phyloP scores from a whole-genome alignment of 352 stramenopile genomes.

The Pythium oligandrum region DNA sequence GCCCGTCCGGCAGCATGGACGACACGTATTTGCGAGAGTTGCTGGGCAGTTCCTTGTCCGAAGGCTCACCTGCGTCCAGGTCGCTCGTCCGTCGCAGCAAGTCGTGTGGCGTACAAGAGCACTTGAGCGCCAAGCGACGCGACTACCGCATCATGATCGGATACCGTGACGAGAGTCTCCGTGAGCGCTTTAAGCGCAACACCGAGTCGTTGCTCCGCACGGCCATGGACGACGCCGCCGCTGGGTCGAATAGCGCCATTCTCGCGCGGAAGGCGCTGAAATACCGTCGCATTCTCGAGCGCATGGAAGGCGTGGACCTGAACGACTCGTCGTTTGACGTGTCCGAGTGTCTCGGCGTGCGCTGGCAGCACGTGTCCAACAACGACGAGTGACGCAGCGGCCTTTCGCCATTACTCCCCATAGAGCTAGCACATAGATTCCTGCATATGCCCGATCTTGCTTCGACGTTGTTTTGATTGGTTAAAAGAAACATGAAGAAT shows the following conservation, averaged over 20 bases:
- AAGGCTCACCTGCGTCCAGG: conserved; percentile 2
- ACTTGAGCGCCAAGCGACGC: not conserved
- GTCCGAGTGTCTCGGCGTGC: conserved; percentile 21
- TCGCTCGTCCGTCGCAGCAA: conserved; percentile 11
- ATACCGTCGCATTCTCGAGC: conserved; percentile 24
- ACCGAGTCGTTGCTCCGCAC: conserved; percentile 16
- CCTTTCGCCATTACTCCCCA: too few relatives aligned
- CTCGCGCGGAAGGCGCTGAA: conserved; percentile 23
- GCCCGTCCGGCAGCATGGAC: conserved; percentile 12
- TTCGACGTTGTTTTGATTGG: too few relatives aligned
- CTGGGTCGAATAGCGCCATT: conserved; percentile 15
- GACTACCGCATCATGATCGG: conserved; percentile 8
- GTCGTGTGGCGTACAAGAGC: conserved; percentile 10
- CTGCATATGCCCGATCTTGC: too few relatives aligned
- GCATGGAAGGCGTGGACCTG: conserved; percentile 21
- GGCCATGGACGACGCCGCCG: conserved; percentile 7
- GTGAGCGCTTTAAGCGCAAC: conserved; percentile 18
- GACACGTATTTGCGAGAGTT: conserved; percentile 18
- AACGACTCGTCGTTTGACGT: conserved; percentile 20
- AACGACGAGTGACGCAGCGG: not conserved
- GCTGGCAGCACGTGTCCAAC: conserved; percentile 14
- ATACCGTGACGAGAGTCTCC: conserved; percentile 17
- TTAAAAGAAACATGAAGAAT: too few relatives aligned
- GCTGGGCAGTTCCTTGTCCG: conserved; percentile 7
- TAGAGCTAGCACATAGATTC: too few relatives aligned